Percentiles rank a stretch among this genome's conserved stretches.
Conservation (phyloP, 371 early-diverging fungal genomes). For the Rhizopus stolonifer region DNA sequence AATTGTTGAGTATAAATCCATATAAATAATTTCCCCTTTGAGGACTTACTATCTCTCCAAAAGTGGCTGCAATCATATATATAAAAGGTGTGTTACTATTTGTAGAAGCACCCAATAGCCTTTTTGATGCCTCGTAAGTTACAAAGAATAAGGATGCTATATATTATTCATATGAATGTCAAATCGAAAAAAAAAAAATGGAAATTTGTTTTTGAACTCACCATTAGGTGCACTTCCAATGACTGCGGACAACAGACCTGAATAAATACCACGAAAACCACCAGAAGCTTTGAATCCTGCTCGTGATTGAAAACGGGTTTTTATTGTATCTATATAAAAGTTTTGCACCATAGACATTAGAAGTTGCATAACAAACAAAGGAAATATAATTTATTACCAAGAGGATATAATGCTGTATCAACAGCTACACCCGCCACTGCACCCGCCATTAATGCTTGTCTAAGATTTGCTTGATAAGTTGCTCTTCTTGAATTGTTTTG, state of each 20-base stretch:
- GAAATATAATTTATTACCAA: too few relatives aligned
- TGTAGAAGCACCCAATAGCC: constrained; percentile 28
- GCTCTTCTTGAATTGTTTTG: not conserved
- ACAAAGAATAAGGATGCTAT: constrained; percentile 91
- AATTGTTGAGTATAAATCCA: too few relatives aligned
- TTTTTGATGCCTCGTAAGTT: constrained; percentile 84
- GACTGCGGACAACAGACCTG: constrained; percentile 86
- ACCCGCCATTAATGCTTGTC: constrained; percentile 64
- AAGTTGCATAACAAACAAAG: too few relatives aligned
- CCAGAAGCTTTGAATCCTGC: constrained; percentile 87
- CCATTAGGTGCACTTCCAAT: constrained; percentile 93
- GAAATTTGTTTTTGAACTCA: constrained; percentile 21
- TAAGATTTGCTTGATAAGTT: constrained; percentile 34
- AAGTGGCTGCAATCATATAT: constrained; percentile 88
- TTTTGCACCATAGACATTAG: not conserved
- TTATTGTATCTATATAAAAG: constrained; percentile 75
- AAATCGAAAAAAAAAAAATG: not conserved
- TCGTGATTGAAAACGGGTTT: constrained; percentile 86
- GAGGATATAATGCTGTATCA: constrained; percentile 85
- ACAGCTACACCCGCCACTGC: constrained; percentile 80
- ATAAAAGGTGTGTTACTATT: constrained; percentile 56
- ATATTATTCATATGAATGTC: not conserved
- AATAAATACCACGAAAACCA: constrained; percentile 89
- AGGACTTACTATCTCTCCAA: constrained; percentile 82
- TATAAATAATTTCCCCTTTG: too few relatives aligned